Percentiles rank a stretch among this genome's conserved stretches.
Evolutionary conservation across 73 alveolate species (phyloP).

Genomic region (Blepharisma stoltei): DNA sequence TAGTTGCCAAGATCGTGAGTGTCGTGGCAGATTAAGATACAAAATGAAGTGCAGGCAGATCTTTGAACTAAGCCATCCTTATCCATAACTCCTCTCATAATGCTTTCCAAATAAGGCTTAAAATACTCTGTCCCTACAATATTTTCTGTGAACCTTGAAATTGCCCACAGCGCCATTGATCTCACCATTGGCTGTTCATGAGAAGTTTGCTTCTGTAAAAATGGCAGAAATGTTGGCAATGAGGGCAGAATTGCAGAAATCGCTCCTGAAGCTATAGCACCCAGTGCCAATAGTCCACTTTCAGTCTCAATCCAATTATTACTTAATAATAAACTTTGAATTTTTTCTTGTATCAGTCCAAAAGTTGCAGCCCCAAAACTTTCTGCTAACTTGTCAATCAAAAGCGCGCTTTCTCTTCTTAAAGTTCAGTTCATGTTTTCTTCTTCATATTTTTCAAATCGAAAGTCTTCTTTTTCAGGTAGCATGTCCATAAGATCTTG

Average conservation of each 20-base stretch:
- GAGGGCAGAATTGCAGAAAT: neutral
- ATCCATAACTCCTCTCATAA: neutral
- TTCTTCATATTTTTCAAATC: conserved; percentile 22
- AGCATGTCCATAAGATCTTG: conserved; percentile 15
- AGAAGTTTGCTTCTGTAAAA: neutral
- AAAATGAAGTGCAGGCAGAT: conserved; percentile 25
- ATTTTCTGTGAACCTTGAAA: conserved; percentile 1
- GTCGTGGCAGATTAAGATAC: neutral
- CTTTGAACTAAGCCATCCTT: conserved; percentile 2
- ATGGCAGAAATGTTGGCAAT: neutral
- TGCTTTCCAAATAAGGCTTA: neutral
- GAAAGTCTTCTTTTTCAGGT: conserved; percentile 19
- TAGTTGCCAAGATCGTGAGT: neutral
- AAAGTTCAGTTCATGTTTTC: conserved; percentile 1
- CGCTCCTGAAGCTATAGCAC: conserved; percentile 18
- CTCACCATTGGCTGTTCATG: neutral
- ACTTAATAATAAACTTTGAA: neutral
- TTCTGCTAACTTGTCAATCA: neutral
- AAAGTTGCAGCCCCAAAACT: neutral
- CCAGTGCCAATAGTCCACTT: conserved; percentile 7
- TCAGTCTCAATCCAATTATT: neutral
- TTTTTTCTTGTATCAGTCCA: neutral
- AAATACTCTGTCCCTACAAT: neutral
- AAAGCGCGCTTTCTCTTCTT: conserved; percentile 19
- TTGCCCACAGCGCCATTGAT: conserved; percentile 19